Evolutionary conservation across 129 eudicot species (phyloP), one percentile per base, ranked within the genome.

Genomic region (Tagetes erecta): DNA sequence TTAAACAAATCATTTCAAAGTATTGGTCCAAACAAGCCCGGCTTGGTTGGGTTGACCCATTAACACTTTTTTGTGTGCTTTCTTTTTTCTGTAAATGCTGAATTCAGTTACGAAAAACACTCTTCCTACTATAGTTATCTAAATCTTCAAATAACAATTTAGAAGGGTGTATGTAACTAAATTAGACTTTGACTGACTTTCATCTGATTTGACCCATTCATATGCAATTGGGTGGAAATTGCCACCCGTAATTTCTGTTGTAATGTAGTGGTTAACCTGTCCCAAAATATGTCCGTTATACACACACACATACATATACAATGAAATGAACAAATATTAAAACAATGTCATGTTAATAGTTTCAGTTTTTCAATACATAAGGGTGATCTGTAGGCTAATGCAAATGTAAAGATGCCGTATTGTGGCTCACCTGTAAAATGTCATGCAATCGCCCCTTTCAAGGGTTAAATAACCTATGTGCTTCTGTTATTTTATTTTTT

Each of bases 361-460:
- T 60, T 7, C 38, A 12, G 14, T 34, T 60, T 33, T 44, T 73
- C 36, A 45, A 35, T 63, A 73, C 13, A 46, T 6, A 60, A 73
- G 69, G 76, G 58, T 13, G 58, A 11, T 66, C 33, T 67, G 6
- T 62, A 45, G 70, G 69, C 47, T n/a, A 46, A 40, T 45, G 60
- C 58, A 44, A 34, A 46, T 44, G 70, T 73, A 44, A 45, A 67
- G 20, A 42, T 13, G 36, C 6, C 37, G n/a, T 42, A 35, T 60
- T 60, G 66, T 34, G 12, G 14, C 36, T 31, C 45, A 33, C 55
- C 14, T 10, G 34, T 27, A 34, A 11, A 2, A 8, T n/a, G n/a
- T n/a, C n/a, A n/a, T n/a, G n/a, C 6, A 5, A 7, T 59, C 36
- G 31, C 33, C 70, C 56, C 36, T 73, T 59, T 34, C 35, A 74